Evolutionary conservation across 2,329 filamentous ascomycete genomes (phyloP), one percentile per base, ranked within the genome.

Genomic region (Xylariales sp.): DNA sequence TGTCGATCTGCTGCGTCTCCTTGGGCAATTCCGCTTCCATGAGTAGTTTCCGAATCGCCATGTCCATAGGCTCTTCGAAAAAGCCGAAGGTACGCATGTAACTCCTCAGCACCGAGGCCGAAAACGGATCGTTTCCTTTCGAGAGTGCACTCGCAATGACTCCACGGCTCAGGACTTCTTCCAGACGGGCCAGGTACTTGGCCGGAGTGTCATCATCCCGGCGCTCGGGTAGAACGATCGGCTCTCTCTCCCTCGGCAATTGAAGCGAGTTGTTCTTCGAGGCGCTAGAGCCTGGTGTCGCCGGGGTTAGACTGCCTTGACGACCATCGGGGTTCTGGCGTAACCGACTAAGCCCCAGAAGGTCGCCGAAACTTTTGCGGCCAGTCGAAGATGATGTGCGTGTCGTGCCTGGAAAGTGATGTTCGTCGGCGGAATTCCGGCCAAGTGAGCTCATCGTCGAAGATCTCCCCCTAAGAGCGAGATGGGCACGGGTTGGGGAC

Each of bases 21-120:
- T 94, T 95, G 4, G 93, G 93, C 22, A 98, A 67, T 61, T 97
- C 91, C 3, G 93, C 89, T 59, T 96, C 90, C 86, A 97, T 95
- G 42, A 98, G 73, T 36, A 98, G 75, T 61, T 97, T 97, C 27
- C 93, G 82, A 49, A 97, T 83, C 2, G 91, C 87, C 89, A 98
- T 97, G 60, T 98, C 93, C 70, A 98, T 91, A 0, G 93, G 93
- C 53, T 97, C 91, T 20, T 88, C 90, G 55, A 96, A 97, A 66
- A 97, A 97, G 39, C 84, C 82, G 62, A 97, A 97, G 15, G 85
- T 85, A 40, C 91, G 82, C 85, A 97, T 97, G 58, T 95, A 97
- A 58, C 91, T 96, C 46, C 91, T 80, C 42, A 98, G 65, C 3
- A 95, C 89, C 1, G 87, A 81, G 45, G 82, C 79, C 34, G 83